These are phyloP conservation scores for Candida maris DNA, from an alignment of 805 yeast species.

Conservation along the genomic window DNA sequence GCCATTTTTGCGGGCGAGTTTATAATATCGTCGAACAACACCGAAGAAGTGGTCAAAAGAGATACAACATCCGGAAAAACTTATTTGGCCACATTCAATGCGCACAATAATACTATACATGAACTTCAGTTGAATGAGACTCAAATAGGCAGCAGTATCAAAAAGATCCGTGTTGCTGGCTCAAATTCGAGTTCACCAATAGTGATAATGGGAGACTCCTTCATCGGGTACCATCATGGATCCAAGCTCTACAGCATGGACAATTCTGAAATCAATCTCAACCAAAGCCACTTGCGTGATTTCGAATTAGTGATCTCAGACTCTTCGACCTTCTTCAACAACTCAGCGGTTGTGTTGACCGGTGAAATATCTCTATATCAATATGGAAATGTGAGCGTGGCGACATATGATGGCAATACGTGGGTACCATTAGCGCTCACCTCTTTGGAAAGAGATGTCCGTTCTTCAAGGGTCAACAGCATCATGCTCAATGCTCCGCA, in stretches of 20 bases:
- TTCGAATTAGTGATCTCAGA: conserved; percentile 27
- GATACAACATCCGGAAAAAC: conserved; percentile 14
- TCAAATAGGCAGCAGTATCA: conserved; percentile 33
- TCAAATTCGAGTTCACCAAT: conserved; percentile 35
- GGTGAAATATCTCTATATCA: conserved; percentile 49
- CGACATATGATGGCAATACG: conserved; percentile 56
- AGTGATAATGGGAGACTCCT: conserved; percentile 39
- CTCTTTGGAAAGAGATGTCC: conserved; percentile 25
- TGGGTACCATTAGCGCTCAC: conserved; percentile 69
- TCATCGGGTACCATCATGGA: conserved; percentile 42
- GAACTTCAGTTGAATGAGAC: conserved; percentile 17
- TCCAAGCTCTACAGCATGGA: conserved; percentile 46
- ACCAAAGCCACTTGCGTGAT: conserved; percentile 41
- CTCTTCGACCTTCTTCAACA: conserved; percentile 39
- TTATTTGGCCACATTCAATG: conserved; percentile 54
- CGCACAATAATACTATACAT: conserved; percentile 34
- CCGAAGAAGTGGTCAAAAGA: background rate
- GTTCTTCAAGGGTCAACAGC: conserved; percentile 23
- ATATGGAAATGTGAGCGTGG: conserved; percentile 59
- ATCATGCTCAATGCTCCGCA: conserved; percentile 38
- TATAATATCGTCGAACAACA: conserved; percentile 24
- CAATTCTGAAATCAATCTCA: conserved; percentile 23
- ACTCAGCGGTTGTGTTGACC: conserved; percentile 49
- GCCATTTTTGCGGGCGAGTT: conserved; percentile 54
- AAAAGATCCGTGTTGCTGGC: conserved; percentile 18